Percentiles rank a stretch among this genome's conserved stretches.
These are phyloP conservation scores for Naematelia encephala DNA, from an alignment of 768 basidiomycete species.

Conservation along the genomic window DNA sequence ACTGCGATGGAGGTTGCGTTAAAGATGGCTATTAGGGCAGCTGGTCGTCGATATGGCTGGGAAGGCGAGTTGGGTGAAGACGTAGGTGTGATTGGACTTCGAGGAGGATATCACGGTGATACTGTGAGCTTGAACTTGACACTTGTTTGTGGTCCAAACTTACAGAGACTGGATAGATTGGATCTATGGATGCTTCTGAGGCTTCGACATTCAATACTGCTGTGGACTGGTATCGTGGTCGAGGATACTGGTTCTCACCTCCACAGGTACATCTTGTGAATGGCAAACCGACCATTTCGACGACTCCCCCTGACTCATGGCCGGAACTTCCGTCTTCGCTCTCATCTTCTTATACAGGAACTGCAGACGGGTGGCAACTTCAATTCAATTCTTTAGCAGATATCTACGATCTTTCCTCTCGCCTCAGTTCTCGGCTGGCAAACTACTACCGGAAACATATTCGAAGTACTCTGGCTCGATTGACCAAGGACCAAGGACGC, in stretches of 20 bases:
- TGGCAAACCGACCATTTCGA: conserved; percentile 53
- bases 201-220: conserved; percentile 68
- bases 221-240: conserved; percentile 88
- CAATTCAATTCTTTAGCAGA: conserved; percentile 57
- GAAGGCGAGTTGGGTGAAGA: conserved; percentile 48
- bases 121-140: conserved; percentile 54
- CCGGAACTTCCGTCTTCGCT: conserved; percentile 21
- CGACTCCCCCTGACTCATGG: conserved; percentile 44
- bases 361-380: conserved; percentile 28
- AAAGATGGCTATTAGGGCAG: conserved; percentile 84
- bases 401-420: conserved; percentile 67
- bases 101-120: conserved; percentile 95
- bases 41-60: conserved; percentile 48
- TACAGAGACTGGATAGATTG: conserved; percentile 60
- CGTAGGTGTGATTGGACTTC: conserved; percentile 77
- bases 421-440: conserved; percentile 64
- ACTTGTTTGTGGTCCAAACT: too few species aligned
- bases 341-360: background rate
- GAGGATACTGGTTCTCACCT: conserved; percentile 91
- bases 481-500: conserved; percentile 52
- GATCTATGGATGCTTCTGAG: conserved; percentile 93
- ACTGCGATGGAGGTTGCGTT: conserved; percentile 97
- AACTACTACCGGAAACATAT: conserved; percentile 64
- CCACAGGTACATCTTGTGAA: conserved; percentile 70
- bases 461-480: conserved; percentile 55